Evolutionary conservation across 2,329 filamentous ascomycete species (phyloP).

Genomic region (Cercospora sp.): DNA sequence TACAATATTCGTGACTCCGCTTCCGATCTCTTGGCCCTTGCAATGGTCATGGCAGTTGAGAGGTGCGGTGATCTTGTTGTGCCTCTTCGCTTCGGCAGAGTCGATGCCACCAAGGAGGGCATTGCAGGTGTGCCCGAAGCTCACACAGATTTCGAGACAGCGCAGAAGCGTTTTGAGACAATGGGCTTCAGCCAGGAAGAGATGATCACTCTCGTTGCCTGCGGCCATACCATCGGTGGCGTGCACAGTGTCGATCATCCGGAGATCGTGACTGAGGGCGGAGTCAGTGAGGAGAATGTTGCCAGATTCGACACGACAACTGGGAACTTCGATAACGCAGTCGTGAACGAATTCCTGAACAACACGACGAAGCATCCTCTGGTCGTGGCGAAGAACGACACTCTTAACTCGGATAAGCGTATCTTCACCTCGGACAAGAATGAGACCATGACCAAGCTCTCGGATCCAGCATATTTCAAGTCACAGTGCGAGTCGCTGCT

Average conservation of each 20-base stretch:
- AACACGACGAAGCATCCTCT: not conserved
- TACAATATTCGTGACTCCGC: not conserved
- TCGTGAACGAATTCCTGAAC: not conserved
- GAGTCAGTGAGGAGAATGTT: not conserved
- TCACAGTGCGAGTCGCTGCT: not conserved
- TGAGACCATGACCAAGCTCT: not conserved
- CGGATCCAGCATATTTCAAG: not conserved
- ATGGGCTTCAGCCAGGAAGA: constrained; percentile 1
- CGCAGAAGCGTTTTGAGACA: not conserved
- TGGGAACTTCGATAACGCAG: not conserved
- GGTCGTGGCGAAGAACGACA: not conserved
- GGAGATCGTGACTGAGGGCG: not conserved
- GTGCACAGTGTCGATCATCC: not conserved
- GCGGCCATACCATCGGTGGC: not conserved
- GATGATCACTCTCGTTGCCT: not conserved
- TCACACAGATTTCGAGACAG: not conserved
- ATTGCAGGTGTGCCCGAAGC: not conserved
- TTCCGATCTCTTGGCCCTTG: not conserved
- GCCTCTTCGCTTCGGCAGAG: not conserved
- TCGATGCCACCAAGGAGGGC: not conserved
- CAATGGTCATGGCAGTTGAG: constrained; percentile 1
- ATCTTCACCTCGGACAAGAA: not conserved
- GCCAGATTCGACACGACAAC: not conserved
- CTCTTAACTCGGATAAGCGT: not conserved
- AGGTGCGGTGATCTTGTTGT: not conserved